Conservation (phyloP, 73 alveolate genomes). For the Tetrahymena thermophila region DNA sequence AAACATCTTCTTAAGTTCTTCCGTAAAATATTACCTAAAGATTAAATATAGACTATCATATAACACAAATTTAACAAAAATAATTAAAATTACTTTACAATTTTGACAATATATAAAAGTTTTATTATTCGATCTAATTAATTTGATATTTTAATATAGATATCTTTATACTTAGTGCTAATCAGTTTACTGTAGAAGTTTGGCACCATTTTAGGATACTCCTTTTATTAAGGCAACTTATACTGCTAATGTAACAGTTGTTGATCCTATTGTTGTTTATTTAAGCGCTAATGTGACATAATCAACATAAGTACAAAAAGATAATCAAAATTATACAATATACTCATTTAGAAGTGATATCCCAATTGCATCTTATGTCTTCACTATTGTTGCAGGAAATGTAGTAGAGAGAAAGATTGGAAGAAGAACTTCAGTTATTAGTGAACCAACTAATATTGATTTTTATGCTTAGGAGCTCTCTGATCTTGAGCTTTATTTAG, state of each 20-base stretch:
- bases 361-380: conserved; percentile 63
- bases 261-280: conserved; percentile 34
- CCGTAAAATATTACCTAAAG: background rate
- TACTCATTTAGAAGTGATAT: conserved; percentile 35
- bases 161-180: conserved; percentile 87
- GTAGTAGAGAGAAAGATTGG: conserved; percentile 41
- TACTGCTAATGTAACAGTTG: conserved; percentile 51
- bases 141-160: background rate
- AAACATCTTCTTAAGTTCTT: background rate
- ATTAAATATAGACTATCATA: too few relatives aligned
- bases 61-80: too few relatives aligned
- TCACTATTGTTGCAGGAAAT: conserved; percentile 77
- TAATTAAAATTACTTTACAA: background rate
- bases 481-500: conserved; percentile 51
- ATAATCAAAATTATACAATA: conserved; percentile 42
- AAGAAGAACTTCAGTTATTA: conserved; percentile 47
- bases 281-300: conserved; percentile 46
- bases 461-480: conserved; percentile 35
- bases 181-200: conserved; percentile 73
- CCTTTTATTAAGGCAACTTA: conserved; percentile 78
- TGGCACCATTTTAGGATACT: conserved; percentile 86
- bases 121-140: background rate
- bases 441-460: conserved; percentile 59
- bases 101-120: background rate
- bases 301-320: background rate